Evolutionary conservation across 202 grass and related monocot genomes (phyloP), one percentile per base, ranked within the genome.

Genomic region (Tripidium arundinaceum): DNA sequence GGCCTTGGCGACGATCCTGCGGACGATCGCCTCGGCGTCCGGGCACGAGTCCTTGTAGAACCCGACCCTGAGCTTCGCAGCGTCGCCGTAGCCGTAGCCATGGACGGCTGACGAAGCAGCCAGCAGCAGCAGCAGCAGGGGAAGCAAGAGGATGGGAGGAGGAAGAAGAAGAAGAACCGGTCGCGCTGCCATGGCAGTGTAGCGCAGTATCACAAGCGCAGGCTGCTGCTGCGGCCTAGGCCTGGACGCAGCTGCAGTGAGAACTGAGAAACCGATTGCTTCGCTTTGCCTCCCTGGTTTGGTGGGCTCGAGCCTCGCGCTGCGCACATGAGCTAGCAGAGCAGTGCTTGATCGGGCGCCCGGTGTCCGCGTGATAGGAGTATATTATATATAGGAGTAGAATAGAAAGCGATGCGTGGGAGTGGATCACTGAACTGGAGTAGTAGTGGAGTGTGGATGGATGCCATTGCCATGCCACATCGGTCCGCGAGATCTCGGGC

Each of bases 41-140:
- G 92, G 89, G 72, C 92, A 94, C 22, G 84, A 83, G 0, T 85
- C 47, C 72, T 62, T 62, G 81, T 94, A 94, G 67, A 89, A 94
- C 33, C 84, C 92, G 8, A 94, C 79, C 41, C 49, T 62, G 62
- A 94, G 88, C 28, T 66, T 42, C 0, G 49, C 49, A 11, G 3
- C 38, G 11, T 4, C 43, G 16, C 19, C 60, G 6, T 63, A 10
- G 41, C 39, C 68, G 16, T 31, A 39, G 27, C 64, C 79, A 75
- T 80, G 69, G 69, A 39, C 81, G 68, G 29, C 81, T 41, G 73
- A 0, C 16, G 69, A 65, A 43, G 62, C 62, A 33, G 40, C 24
- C 60, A 27, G 18, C 19, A 14, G 4, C 21, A 76, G 1, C 21
- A 67, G 47, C 22, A 67, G 60, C 8, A 67, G 18, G 31, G 40